A percentile compares a stretch with the other conserved stretches of the same genome.
phyloP scores from a whole-genome alignment of 2,329 filamentous ascomycete genomes.

The Akanthomyces muscarius region DNA sequence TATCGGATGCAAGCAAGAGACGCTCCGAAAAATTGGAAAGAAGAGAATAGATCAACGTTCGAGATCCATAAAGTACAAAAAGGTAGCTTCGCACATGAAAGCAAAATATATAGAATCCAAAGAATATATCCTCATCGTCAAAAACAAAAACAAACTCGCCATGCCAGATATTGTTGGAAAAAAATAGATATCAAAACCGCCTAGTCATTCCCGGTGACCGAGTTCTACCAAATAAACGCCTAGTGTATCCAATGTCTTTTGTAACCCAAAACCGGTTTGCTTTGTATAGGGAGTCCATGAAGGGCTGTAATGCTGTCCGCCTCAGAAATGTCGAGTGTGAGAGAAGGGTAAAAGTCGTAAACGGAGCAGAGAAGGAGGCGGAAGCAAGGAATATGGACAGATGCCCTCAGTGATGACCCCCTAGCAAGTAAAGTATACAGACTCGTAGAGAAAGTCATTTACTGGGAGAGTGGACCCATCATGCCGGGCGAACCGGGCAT shows the following conservation, averaged over 20 bases:
- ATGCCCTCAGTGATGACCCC: background rate
- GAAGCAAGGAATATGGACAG: conserved; percentile 11
- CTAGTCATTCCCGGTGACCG: conserved; percentile 1
- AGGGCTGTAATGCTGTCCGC: conserved; percentile 4
- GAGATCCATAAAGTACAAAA: conserved; percentile 5
- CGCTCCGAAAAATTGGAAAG: background rate
- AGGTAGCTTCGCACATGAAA: background rate
- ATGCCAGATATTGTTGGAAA: conserved; percentile 10
- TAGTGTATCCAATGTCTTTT: conserved; percentile 15
- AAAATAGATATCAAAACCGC: conserved; percentile 15
- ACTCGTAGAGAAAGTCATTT: conserved; percentile 26
- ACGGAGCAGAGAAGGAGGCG: background rate
- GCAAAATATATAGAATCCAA: conserved; percentile 5
- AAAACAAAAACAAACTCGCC: conserved; percentile 1
- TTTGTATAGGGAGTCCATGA: background rate
- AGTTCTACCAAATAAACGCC: conserved; percentile 14
- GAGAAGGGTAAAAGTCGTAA: background rate
- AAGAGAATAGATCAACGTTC: background rate
- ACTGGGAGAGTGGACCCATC: conserved; percentile 30
- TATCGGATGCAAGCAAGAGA: background rate
- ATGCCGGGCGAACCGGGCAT: conserved; percentile 65
- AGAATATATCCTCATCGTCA: conserved; percentile 5
- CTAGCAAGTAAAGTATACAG: conserved; percentile 3
- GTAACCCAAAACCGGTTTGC: conserved; percentile 1
- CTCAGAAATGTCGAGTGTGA: background rate